A percentile compares a stretch with the other conserved stretches of the same genome.
Conservation (phyloP, 805 yeast species). For the Saccharomyces mikatae region DNA sequence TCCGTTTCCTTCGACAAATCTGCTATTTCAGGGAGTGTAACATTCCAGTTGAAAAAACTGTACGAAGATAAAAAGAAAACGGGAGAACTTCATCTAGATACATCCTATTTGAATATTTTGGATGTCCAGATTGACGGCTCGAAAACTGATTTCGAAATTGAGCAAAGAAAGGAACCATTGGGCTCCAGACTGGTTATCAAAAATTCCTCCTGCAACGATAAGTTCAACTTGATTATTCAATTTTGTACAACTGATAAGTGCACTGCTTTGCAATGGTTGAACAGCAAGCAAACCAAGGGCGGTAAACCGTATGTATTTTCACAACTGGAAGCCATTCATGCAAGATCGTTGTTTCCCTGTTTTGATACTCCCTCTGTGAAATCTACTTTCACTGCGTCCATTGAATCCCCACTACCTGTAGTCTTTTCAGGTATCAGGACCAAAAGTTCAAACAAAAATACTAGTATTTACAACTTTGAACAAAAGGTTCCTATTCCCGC, state of each 20-base stretch:
- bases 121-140: conserved; percentile 34
- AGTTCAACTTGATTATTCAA: conserved; percentile 33
- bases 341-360: conserved; percentile 79
- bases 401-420: conserved; percentile 58
- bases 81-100: conserved; percentile 49
- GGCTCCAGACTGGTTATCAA: conserved; percentile 48
- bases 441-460: conserved; percentile 8
- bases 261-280: conserved; percentile 82
- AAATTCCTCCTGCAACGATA: conserved; percentile 2
- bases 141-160: conserved; percentile 26
- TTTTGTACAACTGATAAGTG: conserved; percentile 67
- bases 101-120: conserved; percentile 50
- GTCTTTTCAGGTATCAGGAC: conserved; percentile 60
- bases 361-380: conserved; percentile 87
- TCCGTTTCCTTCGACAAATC: conserved; percentile 48
- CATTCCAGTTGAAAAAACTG: conserved; percentile 35
- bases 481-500: conserved; percentile 84
- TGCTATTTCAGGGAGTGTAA: conserved; percentile 48
- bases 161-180: conserved; percentile 42
- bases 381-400: conserved; percentile 49
- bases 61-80: conserved; percentile 16
- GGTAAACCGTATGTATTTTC: conserved; percentile 69
- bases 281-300: conserved; percentile 56
- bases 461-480: conserved; percentile 40
- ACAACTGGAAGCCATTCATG: conserved; percentile 88